A percentile compares a stretch with the other conserved stretches of the same genome.
These are phyloP conservation scores for Kingdonia uniflora DNA, from an alignment of 164 flowering plant genomes.

Conservation along the genomic window DNA sequence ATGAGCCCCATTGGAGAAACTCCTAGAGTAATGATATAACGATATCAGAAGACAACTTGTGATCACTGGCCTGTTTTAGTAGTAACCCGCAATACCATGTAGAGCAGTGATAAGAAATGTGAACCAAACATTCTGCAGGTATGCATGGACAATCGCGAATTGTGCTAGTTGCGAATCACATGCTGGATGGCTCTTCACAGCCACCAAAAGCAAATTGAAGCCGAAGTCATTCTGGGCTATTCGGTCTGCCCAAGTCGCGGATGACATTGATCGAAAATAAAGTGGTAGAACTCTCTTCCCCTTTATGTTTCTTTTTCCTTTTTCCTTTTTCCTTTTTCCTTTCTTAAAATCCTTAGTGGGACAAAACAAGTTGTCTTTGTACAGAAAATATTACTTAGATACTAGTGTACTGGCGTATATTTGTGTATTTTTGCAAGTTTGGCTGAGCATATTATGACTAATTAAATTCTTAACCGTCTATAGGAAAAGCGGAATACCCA, in stretches of 20 bases:
- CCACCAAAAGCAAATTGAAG: slow-evolving; percentile 47
- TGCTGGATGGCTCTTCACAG: slow-evolving; percentile 86
- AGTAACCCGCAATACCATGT: background rate
- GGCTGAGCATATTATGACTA: no score
- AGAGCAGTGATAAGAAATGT: no score
- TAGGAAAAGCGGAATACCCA: no score
- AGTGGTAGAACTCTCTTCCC: no score
- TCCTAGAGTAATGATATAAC: no score
- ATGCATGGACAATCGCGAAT: slow-evolving; percentile 72
- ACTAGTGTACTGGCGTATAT: no score
- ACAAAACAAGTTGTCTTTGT: background rate
- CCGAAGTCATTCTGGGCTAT: slow-evolving; percentile 84
- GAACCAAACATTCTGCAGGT: slow-evolving; percentile 31
- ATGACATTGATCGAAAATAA: slow-evolving; percentile 19
- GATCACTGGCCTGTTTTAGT: background rate
- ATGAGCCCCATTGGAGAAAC: no score
- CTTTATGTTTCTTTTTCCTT: no score
- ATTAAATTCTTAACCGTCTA: background rate
- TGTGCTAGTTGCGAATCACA: slow-evolving; percentile 64
- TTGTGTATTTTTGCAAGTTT: no score
- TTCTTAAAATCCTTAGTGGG: no score
- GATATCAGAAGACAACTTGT: background rate
- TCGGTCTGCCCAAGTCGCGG: slow-evolving; percentile 64
- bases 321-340: no score
- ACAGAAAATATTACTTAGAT: background rate